Conservation (phyloP, 1,139 yeast genomes). For the Trichomonascaceae sp. region DNA sequence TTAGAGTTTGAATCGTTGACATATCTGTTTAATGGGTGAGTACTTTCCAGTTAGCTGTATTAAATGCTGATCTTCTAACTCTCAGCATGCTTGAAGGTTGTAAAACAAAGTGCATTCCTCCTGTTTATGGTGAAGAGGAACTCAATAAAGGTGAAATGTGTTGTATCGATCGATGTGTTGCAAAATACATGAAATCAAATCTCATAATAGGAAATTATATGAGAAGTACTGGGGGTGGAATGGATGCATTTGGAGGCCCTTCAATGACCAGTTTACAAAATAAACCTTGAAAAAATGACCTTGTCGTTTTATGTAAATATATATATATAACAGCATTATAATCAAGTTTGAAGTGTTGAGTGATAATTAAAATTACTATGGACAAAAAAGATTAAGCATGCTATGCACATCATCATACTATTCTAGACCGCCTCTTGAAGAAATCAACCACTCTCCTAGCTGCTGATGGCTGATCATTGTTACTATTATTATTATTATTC, state of each 20-base stretch:
- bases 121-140: conserved; percentile 72
- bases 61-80: background rate
- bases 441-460: conserved; percentile 33
- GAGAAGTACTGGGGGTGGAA: conserved; percentile 26
- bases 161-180: conserved; percentile 95
- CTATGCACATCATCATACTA: conserved; percentile 37
- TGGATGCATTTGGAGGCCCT: conserved; percentile 14
- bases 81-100: conserved; percentile 50
- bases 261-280: background rate
- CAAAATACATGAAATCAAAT: conserved; percentile 92
- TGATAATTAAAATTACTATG: conserved; percentile 2
- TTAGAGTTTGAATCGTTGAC: conserved; percentile 72
- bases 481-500: background rate
- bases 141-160: conserved; percentile 79
- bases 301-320: background rate
- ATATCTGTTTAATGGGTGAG: conserved; percentile 52
- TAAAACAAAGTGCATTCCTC: conserved; percentile 64
- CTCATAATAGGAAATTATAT: conserved; percentile 58
- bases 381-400: background rate
- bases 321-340: background rate
- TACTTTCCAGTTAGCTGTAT: background rate
- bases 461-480: conserved; percentile 17
- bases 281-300: background rate
- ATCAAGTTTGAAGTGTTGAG: background rate
- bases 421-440: conserved; percentile 33